These are phyloP conservation scores for Sanghuangporus weigelae DNA, from an alignment of 1,284 basidiomycete genomes.

Conservation along the genomic window DNA sequence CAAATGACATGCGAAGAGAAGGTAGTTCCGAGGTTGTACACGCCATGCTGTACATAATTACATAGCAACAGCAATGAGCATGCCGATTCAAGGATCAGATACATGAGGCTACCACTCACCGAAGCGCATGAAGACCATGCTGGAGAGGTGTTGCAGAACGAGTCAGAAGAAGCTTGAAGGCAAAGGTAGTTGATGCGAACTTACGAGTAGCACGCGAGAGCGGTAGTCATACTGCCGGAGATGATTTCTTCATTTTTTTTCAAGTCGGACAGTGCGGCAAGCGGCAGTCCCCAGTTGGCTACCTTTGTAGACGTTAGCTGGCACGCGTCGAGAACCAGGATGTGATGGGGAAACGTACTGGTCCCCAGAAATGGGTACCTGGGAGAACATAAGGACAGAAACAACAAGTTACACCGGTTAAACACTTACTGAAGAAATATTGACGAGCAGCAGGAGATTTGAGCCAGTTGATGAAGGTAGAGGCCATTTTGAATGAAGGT, in stretches of 20 bases:
- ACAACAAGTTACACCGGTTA: neutral
- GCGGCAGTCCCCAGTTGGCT: slow-evolving; percentile 95
- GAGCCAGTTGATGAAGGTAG: slow-evolving; percentile 79
- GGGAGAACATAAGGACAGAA: slow-evolving; percentile 17
- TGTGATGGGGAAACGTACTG: slow-evolving; percentile 49
- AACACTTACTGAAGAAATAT: slow-evolving; percentile 86
- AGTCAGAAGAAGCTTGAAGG: slow-evolving; percentile 10
- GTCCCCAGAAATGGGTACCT: slow-evolving; percentile 97
- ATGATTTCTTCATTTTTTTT: slow-evolving; percentile 93
- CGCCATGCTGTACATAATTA: slow-evolving; percentile 66
- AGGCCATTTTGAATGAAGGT: slow-evolving; percentile 48
- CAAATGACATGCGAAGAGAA: slow-evolving; percentile 88
- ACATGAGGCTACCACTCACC: slow-evolving; percentile 42
- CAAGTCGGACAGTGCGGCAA: slow-evolving; percentile 87
- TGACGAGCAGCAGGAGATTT: slow-evolving; percentile 85
- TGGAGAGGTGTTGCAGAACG: slow-evolving; percentile 28
- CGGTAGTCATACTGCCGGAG: slow-evolving; percentile 91
- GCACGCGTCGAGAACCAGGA: slow-evolving; percentile 6
- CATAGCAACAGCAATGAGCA: neutral
- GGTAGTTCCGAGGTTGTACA: slow-evolving; percentile 91
- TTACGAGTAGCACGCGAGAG: slow-evolving; percentile 87
- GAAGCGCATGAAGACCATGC: slow-evolving; percentile 93
- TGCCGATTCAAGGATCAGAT: neutral
- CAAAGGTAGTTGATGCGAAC: slow-evolving; percentile 31
- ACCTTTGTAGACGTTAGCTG: slow-evolving; percentile 46